Conservation (phyloP, 208 protist species). For the Tritrichomonas foetus region DNA sequence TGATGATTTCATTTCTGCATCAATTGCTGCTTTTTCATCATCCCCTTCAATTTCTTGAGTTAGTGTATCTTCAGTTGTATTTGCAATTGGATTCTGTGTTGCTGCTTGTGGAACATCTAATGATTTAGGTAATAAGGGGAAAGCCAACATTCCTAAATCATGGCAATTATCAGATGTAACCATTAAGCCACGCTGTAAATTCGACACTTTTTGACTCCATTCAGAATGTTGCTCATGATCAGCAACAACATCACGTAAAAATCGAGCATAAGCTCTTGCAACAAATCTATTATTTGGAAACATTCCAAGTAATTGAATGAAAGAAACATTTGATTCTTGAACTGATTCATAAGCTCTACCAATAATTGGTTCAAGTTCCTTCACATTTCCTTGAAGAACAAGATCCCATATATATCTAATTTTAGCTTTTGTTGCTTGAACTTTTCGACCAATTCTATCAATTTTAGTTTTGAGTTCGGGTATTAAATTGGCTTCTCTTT, state of each 20-base stretch:
- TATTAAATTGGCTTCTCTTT: slow-evolving; percentile 13
- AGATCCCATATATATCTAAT: slow-evolving; percentile 28
- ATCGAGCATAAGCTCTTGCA: not conserved
- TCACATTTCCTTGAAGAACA: not conserved
- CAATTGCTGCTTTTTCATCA: not conserved
- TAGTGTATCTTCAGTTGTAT: too few relatives aligned
- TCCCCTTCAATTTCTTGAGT: too few relatives aligned
- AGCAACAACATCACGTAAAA: not conserved
- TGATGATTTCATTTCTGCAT: not conserved
- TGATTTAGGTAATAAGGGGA: not conserved
- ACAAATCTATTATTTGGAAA: slow-evolving; percentile 8
- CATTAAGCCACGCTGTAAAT: not conserved
- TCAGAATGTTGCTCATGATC: not conserved
- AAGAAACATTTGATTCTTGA: not conserved
- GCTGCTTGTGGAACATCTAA: too few relatives aligned
- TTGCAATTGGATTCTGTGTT: too few relatives aligned
- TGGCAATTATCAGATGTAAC: not conserved
- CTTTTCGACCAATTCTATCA: not conserved
- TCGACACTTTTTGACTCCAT: not conserved
- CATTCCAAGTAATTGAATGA: not conserved
- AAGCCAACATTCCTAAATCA: not conserved
- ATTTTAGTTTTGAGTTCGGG: not conserved
- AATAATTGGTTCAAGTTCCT: not conserved
- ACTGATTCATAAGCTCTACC: not conserved
- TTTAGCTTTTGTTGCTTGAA: slow-evolving; percentile 30